Evolutionary conservation across 1,284 basidiomycete species (phyloP), one percentile per base, ranked within the genome.

Genomic region (Phaffia rhodozyma): DNA sequence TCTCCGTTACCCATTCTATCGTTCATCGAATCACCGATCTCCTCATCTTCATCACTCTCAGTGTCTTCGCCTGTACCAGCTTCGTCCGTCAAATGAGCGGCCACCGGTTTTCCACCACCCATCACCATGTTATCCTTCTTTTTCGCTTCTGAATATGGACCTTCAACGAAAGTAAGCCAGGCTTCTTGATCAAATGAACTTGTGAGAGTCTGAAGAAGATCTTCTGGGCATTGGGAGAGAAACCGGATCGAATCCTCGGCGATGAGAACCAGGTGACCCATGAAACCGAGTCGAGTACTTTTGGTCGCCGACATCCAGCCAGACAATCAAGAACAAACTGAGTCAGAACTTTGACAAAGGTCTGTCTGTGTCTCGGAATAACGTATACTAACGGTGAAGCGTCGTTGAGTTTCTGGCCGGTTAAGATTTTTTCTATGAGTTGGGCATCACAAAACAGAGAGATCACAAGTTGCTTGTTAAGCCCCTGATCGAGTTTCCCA

Each of bases 191-290:
- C 86, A 47, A 86, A 86, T 65, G 83, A 83, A 58, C 79, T 78
- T 54, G 81, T 77, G 63, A 93, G 82, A 60, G 79, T 75, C 0
- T 81, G 77, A 47, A 83, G 80, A n/a, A 94, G 79, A 51, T 91
- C 88, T 23, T 82, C 79, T 0, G 92, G 91, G 76, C 91, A 93
- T 55, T 88, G 84, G 55, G 91, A 86, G 63, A 77, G 69, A 72
- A 78, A 74, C 63, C 77, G 74, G 70, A 76, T 70, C 23, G 75
- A 62, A 66, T 78, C 78, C 68, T 78, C 74, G 57, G 74, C 71
- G 50, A 99, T 92, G 67, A 97, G 83, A 16, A 88, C 89, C 53
- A 98, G 82, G 73, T 98, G 93, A 0, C 94, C 94, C 94, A 98
- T 98, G 77, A 91, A 96, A 1, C 93, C 92, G 52, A 92, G 75